These are phyloP conservation scores for Peronosclerospora sorghi DNA, from an alignment of 352 stramenopile species.

Conservation along the genomic window DNA sequence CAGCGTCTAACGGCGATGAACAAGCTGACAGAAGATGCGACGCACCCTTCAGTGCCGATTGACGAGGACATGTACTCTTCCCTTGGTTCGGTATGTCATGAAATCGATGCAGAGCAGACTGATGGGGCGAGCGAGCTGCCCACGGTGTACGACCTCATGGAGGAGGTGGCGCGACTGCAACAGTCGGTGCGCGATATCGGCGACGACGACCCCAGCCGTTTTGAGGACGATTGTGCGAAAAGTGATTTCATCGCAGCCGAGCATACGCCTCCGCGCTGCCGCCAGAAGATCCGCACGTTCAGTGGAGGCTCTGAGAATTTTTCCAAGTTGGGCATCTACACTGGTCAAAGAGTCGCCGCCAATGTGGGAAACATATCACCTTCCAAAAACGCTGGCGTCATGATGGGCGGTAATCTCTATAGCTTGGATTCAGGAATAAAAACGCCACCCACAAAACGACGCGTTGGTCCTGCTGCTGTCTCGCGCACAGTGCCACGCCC, in stretches of 20 bases:
- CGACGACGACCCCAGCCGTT: constrained; percentile 21
- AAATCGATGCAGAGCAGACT: constrained; percentile 17
- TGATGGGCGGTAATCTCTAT: constrained; percentile 11
- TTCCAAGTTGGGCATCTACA: constrained; percentile 18
- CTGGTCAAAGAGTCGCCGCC: constrained; percentile 13
- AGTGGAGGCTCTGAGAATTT: constrained; percentile 18
- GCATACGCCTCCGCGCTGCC: constrained; percentile 13
- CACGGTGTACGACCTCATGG: constrained; percentile 44
- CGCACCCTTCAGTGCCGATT: not conserved
- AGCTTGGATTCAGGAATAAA: constrained; percentile 13
- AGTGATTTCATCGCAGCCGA: constrained; percentile 13
- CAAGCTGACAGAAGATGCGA: not conserved
- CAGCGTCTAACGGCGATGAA: not conserved
- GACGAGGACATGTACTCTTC: constrained; percentile 1
- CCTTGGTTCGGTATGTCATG: constrained; percentile 11
- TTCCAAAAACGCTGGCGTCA: constrained; percentile 16
- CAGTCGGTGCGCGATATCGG: constrained; percentile 30
- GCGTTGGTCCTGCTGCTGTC: constrained; percentile 7
- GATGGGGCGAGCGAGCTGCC: constrained; percentile 24
- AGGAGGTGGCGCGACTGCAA: constrained; percentile 38
- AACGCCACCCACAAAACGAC: constrained; percentile 21
- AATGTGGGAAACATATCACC: constrained; percentile 20
- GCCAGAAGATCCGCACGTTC: constrained; percentile 9
- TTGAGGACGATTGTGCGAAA: constrained; percentile 18
- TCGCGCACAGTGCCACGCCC: constrained; percentile 22